Evolutionary conservation across 257 asterid species (phyloP), one percentile per base, ranked within the genome.

Genomic region (Marsdenia floribunda): DNA sequence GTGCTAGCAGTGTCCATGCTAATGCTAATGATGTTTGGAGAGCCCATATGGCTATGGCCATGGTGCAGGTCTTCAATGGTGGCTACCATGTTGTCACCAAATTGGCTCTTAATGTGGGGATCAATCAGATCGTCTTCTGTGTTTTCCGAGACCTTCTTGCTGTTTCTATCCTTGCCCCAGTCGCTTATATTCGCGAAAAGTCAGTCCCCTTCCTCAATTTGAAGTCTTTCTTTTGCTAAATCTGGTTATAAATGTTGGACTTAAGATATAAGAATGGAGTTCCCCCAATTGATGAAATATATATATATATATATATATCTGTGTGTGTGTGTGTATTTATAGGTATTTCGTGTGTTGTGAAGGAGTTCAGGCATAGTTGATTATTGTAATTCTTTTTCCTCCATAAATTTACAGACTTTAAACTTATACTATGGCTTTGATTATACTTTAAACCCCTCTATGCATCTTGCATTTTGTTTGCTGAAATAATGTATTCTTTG

Each of bases 31-130:
- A 89, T 77, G 85, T 82, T 13, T 72, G 86, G 88, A 82, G 81
- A 81, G 99, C 99, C 15, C 98, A 92, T 72, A 47, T 83, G 80
- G 97, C 94, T 70, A 86, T 92, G 98, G 96, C 89, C 73, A 72
- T 83, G 81, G 97, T 95, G 50, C 98, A 92, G 90, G 78, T 95
- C 57, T 78, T 88, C 80, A 71, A 74, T 76, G 96, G 98, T 78
- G 96, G 97, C 0, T 88, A 89, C 84, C 98, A 95, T 79, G 97
- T 95, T 79, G 86, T 95, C 80, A 88, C 98, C 71, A 95, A 95
- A 73, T 88, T 95, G 52, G 99, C 99, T 33, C 98, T 95, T 74
- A 89, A 92, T 76, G 96, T 88, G 69, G 99, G 99, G 21, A 83
- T 92, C 61, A 95, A 88, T 83, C 93, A 92, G 93, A 85, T 92